These are phyloP conservation scores for Adansonia digitata DNA, from an alignment of 345 rosid genomes.

Conservation along the genomic window DNA sequence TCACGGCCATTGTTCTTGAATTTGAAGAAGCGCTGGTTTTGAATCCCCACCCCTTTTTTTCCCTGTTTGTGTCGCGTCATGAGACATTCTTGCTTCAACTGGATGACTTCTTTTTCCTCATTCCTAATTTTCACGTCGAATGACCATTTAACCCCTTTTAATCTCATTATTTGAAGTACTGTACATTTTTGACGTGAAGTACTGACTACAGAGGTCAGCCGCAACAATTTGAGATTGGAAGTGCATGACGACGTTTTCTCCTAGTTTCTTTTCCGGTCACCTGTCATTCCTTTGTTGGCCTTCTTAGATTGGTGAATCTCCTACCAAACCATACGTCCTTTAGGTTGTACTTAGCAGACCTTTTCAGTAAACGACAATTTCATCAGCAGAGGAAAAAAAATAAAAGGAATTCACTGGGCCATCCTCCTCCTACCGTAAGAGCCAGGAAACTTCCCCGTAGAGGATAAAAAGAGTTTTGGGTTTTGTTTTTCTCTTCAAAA, in stretches of 20 bases:
- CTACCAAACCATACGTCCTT: neutral
- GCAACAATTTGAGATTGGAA: constrained; percentile 3
- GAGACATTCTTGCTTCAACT: constrained; percentile 12
- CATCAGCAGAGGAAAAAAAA: neutral
- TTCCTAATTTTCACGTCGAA: neutral
- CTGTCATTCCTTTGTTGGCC: constrained; percentile 21
- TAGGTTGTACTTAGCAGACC: neutral
- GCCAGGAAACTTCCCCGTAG: too few relatives aligned
- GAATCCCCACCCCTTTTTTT: too few relatives aligned
- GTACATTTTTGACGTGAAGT: too few relatives aligned
- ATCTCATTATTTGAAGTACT: constrained; percentile 4
- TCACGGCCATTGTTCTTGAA: neutral
- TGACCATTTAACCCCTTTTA: constrained; percentile 10
- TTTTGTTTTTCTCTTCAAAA: constrained; percentile 5
- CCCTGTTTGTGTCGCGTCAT: constrained; percentile 12
- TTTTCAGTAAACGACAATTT: neutral
- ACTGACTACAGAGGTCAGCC: constrained; percentile 11
- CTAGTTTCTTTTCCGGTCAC: constrained; percentile 29
- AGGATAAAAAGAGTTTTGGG: neutral
- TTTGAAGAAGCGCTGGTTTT: neutral
- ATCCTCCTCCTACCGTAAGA: too few relatives aligned
- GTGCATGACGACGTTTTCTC: constrained; percentile 33
- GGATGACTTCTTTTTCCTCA: neutral
- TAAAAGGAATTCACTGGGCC: too few relatives aligned
- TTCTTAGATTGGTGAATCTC: constrained; percentile 14